Percentiles rank a stretch among this genome's conserved stretches.
phyloP scores from a whole-genome alignment of 257 asterid genomes.

The Solanum phureja region DNA sequence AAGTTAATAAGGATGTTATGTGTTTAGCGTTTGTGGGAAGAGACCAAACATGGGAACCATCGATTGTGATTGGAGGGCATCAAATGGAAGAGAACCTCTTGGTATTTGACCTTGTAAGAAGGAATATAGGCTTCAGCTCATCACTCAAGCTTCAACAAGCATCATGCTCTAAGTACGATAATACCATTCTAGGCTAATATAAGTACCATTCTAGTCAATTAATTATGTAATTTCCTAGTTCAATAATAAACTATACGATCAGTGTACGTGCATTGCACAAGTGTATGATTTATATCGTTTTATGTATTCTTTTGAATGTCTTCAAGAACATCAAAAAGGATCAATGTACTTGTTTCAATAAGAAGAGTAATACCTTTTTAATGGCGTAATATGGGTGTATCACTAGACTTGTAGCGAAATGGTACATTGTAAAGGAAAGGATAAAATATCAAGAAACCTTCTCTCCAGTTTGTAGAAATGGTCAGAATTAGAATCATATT shows the following conservation, averaged over 20 bases:
- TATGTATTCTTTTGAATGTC: background rate
- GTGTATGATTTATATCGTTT: background rate
- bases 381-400: too few species aligned
- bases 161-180: slow-evolving; percentile 27
- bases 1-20: slow-evolving; percentile 12
- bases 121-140: slow-evolving; percentile 36
- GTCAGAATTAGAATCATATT: too few species aligned
- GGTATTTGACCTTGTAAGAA: slow-evolving; percentile 30
- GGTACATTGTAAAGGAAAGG: too few species aligned
- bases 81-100: slow-evolving; percentile 41
- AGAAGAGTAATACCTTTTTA: too few species aligned
- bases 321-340: too few species aligned
- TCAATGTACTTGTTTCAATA: too few species aligned
- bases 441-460: too few species aligned
- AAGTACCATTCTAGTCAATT: background rate
- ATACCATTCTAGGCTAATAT: background rate
- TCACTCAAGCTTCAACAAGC: slow-evolving; percentile 19
- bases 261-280: background rate
- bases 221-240: background rate
- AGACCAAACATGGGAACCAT: slow-evolving; percentile 13
- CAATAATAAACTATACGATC: background rate
- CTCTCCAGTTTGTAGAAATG: too few species aligned
- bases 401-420: too few species aligned
- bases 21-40: slow-evolving; percentile 39
- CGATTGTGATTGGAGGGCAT: slow-evolving; percentile 31